phyloP scores from a whole-genome alignment of 163 green algal species.

The Volvox carteri region DNA sequence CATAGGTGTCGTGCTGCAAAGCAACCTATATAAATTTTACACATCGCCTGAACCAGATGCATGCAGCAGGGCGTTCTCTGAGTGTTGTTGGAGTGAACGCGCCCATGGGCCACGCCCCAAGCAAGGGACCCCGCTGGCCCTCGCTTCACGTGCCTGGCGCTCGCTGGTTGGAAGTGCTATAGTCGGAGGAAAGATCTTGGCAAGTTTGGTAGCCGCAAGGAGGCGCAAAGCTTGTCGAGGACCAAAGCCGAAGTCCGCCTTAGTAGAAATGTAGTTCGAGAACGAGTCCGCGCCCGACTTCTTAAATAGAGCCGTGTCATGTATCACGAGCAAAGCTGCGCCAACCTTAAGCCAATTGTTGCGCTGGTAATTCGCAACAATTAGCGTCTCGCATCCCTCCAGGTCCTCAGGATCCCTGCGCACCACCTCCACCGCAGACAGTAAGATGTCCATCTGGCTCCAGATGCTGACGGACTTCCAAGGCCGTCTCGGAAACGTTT shows the following conservation, averaged over 20 bases:
- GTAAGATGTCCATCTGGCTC: conserved; percentile 31
- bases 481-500: conserved; percentile 6
- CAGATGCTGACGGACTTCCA: not conserved
- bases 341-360: conserved; percentile 57
- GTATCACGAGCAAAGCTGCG: conserved; percentile 43
- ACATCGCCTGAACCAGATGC: not conserved
- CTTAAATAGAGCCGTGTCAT: conserved; percentile 49
- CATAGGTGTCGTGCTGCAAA: not conserved
- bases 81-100: not conserved
- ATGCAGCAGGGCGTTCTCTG: not conserved
- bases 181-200: conserved; percentile 41
- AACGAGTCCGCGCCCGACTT: conserved; percentile 56
- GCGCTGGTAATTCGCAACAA: conserved; percentile 47
- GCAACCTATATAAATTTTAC: not conserved
- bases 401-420: conserved; percentile 51
- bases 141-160: conserved; percentile 14
- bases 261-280: conserved; percentile 49
- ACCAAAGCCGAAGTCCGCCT: conserved; percentile 49
- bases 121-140: not conserved
- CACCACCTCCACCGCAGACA: conserved; percentile 44
- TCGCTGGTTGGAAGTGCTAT: conserved; percentile 50
- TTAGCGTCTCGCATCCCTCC: conserved; percentile 51
- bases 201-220: conserved; percentile 44
- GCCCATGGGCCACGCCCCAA: conserved; percentile 38
- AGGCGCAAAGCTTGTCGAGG: conserved; percentile 47